These are phyloP conservation scores for Epithemia pelagica DNA, from an alignment of 108 stramenopile species.

Conservation along the genomic window DNA sequence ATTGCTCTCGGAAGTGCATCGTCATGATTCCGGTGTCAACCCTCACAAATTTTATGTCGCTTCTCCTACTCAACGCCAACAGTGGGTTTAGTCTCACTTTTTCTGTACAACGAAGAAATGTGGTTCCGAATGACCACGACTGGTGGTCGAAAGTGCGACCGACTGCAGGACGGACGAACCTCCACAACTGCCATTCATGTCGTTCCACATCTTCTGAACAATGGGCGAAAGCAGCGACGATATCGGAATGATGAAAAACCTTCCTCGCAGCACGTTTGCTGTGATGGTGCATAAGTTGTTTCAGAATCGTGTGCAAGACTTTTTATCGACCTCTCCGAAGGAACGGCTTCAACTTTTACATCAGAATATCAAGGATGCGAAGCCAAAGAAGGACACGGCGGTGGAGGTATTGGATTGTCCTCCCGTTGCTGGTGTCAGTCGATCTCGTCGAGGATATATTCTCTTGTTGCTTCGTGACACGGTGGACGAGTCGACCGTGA, in stretches of 20 bases:
- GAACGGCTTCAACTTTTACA: neutral
- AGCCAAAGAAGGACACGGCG: neutral
- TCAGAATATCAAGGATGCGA: neutral
- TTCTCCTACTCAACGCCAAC: no score
- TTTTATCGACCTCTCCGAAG: neutral
- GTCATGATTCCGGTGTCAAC: no score
- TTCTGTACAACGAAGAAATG: no score
- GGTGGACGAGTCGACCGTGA: neutral
- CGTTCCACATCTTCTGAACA: no score
- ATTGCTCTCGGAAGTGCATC: no score
- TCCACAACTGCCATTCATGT: no score
- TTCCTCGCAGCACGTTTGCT: constrained; percentile 5
- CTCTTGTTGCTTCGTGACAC: constrained; percentile 9
- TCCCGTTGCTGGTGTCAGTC: constrained; percentile 7
- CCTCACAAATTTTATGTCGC: no score
- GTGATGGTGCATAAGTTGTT: constrained; percentile 16
- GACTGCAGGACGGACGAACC: no score
- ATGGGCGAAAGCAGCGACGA: no score
- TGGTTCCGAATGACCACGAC: no score
- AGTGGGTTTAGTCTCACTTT: no score
- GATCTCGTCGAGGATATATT: constrained; percentile 10
- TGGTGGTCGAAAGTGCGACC: no score
- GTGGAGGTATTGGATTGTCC: neutral
- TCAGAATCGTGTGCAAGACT: constrained; percentile 9
- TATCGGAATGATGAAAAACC: neutral